Percentiles rank a stretch among this genome's conserved stretches.
Conservation (phyloP, 805 yeast species). For the Dipodascopsis uninucleata region DNA sequence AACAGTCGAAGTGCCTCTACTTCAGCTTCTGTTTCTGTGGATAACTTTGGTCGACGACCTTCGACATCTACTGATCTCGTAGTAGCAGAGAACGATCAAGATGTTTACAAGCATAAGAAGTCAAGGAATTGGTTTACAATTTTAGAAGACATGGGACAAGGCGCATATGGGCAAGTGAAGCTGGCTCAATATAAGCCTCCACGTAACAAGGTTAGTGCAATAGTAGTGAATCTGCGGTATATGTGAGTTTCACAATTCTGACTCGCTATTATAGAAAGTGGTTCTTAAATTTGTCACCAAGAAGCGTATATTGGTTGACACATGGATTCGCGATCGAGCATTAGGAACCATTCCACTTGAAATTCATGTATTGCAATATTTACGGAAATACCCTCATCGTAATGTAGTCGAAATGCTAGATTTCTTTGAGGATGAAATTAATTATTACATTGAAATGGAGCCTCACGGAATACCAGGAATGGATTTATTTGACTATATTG, state of each 20-base stretch:
- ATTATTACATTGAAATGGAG: constrained; percentile 87
- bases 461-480: constrained; percentile 88
- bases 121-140: constrained; percentile 66
- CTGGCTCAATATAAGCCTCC: constrained; percentile 60
- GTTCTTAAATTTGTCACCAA: constrained; percentile 88
- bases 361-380: constrained; percentile 84
- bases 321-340: constrained; percentile 92
- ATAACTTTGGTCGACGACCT: not conserved
- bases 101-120: constrained; percentile 42
- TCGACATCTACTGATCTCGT: constrained; percentile 10
- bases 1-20: no score
- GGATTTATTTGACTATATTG: constrained; percentile 89
- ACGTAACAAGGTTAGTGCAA: constrained; percentile 12
- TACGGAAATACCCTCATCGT: constrained; percentile 66
- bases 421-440: constrained; percentile 86
- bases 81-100: constrained; percentile 1
- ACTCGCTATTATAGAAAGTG: constrained; percentile 54
- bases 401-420: constrained; percentile 82
- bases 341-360: constrained; percentile 96
- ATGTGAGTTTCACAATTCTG: constrained; percentile 31
- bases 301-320: constrained; percentile 88
- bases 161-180: constrained; percentile 94
- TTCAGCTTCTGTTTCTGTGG: no score
- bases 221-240: not conserved
- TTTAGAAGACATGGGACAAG: constrained; percentile 83